Evolutionary conservation across 495 filamentous ascomycete genomes (phyloP).

Genomic region (Cryomyces antarcticus): DNA sequence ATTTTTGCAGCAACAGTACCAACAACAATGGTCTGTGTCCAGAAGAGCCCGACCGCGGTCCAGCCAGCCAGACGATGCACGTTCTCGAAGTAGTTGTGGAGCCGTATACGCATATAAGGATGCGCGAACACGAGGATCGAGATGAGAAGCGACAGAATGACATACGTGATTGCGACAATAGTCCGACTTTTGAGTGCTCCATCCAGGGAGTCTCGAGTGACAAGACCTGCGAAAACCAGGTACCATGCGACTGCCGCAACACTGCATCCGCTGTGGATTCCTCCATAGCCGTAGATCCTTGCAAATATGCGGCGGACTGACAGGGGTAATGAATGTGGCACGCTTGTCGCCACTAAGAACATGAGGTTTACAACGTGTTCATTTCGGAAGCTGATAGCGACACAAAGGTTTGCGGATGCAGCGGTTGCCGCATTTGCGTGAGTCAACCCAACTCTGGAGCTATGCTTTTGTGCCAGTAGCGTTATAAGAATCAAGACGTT

Average conservation of each 20-base stretch:
- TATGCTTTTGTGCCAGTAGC: slow-evolving; percentile 4
- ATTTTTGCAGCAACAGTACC: slow-evolving; percentile 9
- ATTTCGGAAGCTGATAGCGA: slow-evolving; percentile 22
- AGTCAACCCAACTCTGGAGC: slow-evolving; percentile 11
- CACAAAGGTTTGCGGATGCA: slow-evolving; percentile 22
- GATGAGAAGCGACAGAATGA: slow-evolving; percentile 14
- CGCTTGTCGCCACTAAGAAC: slow-evolving; percentile 6
- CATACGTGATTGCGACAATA: not conserved
- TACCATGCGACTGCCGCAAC: slow-evolving; percentile 16
- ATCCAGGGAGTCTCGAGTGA: not conserved
- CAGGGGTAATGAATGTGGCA: slow-evolving; percentile 9
- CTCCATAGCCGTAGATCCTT: slow-evolving; percentile 15
- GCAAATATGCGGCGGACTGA: slow-evolving; percentile 7
- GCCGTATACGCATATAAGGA: slow-evolving; percentile 29
- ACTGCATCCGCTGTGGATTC: slow-evolving; percentile 11
- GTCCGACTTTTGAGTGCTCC: not conserved
- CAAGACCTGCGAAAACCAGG: slow-evolving; percentile 1
- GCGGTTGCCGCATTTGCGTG: slow-evolving; percentile 20
- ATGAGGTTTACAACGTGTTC: slow-evolving; percentile 16
- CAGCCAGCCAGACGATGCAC: slow-evolving; percentile 50
- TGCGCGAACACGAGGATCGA: slow-evolving; percentile 20
- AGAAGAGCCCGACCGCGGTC: slow-evolving; percentile 39
- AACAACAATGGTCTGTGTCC: slow-evolving; percentile 25
- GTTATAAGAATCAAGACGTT: slow-evolving; percentile 32
- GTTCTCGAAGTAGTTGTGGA: slow-evolving; percentile 46